Evolutionary conservation across 1,139 yeast genomes (phyloP).

Genomic region (Yamadazyma conglobata): DNA sequence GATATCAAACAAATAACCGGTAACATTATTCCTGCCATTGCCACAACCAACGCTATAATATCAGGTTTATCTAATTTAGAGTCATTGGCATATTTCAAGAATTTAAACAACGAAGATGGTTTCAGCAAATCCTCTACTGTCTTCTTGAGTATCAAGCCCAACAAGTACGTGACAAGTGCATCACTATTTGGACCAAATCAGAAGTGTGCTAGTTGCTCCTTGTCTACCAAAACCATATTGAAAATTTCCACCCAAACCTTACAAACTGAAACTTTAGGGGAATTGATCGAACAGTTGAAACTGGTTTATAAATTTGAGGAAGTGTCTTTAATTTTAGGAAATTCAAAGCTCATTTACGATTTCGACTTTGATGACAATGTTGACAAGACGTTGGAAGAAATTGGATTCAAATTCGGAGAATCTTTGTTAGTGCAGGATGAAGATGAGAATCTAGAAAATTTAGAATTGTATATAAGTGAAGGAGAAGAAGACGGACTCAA

Average conservation of each 20-base stretch:
- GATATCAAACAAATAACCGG: constrained; percentile 95
- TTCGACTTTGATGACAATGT: constrained; percentile 83
- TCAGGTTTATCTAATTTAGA: constrained; percentile 84
- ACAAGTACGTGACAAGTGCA: constrained; percentile 66
- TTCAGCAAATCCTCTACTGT: constrained; percentile 45
- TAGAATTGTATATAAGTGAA: constrained; percentile 60
- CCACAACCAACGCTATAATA: constrained; percentile 93
- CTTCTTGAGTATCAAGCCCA: constrained; percentile 65
- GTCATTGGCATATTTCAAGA: constrained; percentile 53
- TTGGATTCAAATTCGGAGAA: constrained; percentile 60
- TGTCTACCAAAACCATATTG: constrained; percentile 45
- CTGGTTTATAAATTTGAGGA: constrained; percentile 57
- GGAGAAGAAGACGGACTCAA: constrained; percentile 10
- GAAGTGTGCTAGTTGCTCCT: constrained; percentile 73
- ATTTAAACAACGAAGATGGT: constrained; percentile 16
- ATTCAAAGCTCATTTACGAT: constrained; percentile 71
- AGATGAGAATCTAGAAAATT: constrained; percentile 59
- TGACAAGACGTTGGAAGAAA: constrained; percentile 42
- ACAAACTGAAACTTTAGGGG: constrained; percentile 23
- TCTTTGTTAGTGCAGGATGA: constrained; percentile 76
- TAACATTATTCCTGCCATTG: constrained; percentile 96
- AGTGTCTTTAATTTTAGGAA: constrained; percentile 57
- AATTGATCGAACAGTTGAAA: constrained; percentile 45
- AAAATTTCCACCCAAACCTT: constrained; percentile 16
- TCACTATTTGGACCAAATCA: constrained; percentile 58